These are phyloP conservation scores for Chrysanthemum lavandulifolium DNA, from an alignment of 129 eudicot genomes.

Conservation along the genomic window DNA sequence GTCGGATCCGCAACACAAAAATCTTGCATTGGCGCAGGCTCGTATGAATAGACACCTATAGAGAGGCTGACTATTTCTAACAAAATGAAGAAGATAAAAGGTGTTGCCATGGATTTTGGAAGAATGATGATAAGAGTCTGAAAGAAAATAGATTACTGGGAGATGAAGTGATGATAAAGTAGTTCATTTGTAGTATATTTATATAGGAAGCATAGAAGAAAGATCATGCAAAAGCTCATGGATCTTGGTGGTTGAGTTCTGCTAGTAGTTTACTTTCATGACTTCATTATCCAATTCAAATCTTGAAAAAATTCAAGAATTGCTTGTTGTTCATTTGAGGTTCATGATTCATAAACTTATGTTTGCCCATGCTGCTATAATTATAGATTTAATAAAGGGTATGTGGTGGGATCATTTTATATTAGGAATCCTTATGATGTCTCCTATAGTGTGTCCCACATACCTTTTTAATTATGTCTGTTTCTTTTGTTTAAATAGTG, in stretches of 20 bases:
- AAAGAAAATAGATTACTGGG: conserved; percentile 6
- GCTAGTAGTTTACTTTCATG: conserved; percentile 22
- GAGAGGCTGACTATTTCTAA: conserved; percentile 26
- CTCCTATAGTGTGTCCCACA: conserved; percentile 5
- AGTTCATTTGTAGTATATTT: conserved; percentile 24
- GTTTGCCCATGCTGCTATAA: background rate
- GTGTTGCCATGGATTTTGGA: conserved; percentile 29
- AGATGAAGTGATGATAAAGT: conserved; percentile 34
- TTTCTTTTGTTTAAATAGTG: background rate
- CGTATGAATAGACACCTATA: conserved; percentile 30
- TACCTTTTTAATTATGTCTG: background rate
- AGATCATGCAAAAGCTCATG: conserved; percentile 40
- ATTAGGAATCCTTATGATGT: conserved; percentile 13
- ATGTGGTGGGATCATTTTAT: background rate
- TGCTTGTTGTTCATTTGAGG: conserved; percentile 30
- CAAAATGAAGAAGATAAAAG: conserved; percentile 18
- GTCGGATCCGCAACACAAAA: conserved; percentile 47
- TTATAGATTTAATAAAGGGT: conserved; percentile 15
- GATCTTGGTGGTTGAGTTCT: conserved; percentile 33
- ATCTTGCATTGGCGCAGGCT: conserved; percentile 48
- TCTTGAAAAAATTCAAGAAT: conserved; percentile 34
- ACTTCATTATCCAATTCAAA: conserved; percentile 28
- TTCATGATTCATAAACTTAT: conserved; percentile 30
- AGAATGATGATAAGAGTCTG: background rate
- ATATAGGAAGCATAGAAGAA: conserved; percentile 23